A percentile compares a stretch with the other conserved stretches of the same genome.
These are phyloP conservation scores for Sorghum bicolor DNA, from an alignment of 176 grass and related monocot species.

Conservation along the genomic window DNA sequence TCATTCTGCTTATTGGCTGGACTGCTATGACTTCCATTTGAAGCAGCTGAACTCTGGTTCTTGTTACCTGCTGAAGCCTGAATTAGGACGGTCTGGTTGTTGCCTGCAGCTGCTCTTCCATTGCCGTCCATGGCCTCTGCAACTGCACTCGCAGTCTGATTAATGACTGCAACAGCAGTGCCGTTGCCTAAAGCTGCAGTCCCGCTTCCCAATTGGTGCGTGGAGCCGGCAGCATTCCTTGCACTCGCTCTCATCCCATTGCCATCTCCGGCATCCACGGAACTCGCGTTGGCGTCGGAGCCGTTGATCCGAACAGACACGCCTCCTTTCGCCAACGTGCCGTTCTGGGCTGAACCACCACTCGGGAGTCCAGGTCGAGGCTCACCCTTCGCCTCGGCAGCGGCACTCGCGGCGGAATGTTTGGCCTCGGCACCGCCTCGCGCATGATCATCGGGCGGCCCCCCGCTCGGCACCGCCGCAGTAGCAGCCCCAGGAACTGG, in stretches of 20 bases:
- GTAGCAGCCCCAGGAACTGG: background rate
- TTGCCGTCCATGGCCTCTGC: background rate
- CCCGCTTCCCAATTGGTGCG: background rate
- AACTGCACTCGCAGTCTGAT: conserved; percentile 37
- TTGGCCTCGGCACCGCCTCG: conserved; percentile 6
- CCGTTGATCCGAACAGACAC: conserved; percentile 20
- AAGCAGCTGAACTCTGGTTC: conserved; percentile 35
- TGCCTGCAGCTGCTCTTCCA: conserved; percentile 25
- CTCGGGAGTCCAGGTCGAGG: background rate
- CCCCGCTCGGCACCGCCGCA: background rate
- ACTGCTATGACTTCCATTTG: conserved; percentile 28
- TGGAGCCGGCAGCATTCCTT: conserved; percentile 6
- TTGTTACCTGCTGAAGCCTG: conserved; percentile 18
- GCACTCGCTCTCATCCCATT: conserved; percentile 20
- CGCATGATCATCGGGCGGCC: conserved; percentile 1
- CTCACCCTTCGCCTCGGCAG: background rate
- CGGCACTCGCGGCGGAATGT: conserved; percentile 1
- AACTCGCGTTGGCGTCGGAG: conserved; percentile 16
- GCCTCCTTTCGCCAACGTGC: background rate
- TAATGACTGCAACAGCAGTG: background rate
- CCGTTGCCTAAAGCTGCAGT: conserved; percentile 17
- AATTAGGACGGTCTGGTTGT: conserved; percentile 31
- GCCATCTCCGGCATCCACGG: conserved; percentile 19
- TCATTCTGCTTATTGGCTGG: conserved; percentile 24
- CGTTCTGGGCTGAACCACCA: background rate